Base-by-base conservation (phyloP, 805 yeast species). In the Starmerella cellae region DNA sequence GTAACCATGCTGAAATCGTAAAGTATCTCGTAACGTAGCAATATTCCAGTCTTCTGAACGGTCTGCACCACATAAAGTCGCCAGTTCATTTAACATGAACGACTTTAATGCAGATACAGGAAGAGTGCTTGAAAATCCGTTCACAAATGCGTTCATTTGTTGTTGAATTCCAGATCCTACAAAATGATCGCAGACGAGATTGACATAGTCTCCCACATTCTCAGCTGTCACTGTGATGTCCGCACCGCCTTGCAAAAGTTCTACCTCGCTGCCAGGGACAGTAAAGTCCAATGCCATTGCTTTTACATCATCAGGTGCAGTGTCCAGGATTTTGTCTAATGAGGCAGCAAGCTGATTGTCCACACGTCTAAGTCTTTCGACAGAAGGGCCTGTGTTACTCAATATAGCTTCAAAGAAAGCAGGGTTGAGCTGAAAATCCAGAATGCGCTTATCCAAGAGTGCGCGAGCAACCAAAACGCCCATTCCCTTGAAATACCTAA, bases 1-100 rank as follows among this genome's bases (percentile, higher is more conserved):
- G 55, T 80, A 88, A 1, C 97, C 98, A 60, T 88, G 97, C 52
- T 87, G 93, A 0, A 96, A 95, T 50, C 74, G 74, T 14, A 88
- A 64, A 0, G 77, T 67, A 1, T 73, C 66, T 5, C 66, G 51
- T 22, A 88, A 61, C 0, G 91, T 75, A 33, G 49, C 57, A 8
- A 47, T 41, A 14, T 62, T 54, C 96, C 97, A 91, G 55, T 88
- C 96, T 56, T 88, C 97, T 35, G 76, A 76, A 8, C 38, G 22
- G 13, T 40, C 45, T 2, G 74, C 73, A 46, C 74, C 75, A 52
- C 82, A 75, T 30, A 88, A 55, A 18, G 70, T 69, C 2, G 70
- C 73, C 23, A 85, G 65, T 55, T 88, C 97, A n/a, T 64, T 67
- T 0, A 94, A 74, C 1, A 83, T 69, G 52, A 91, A 79, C 2